Evolutionary conservation across 352 stramenopile genomes (phyloP), one percentile per base, ranked within the genome.

Genomic region (Pythium apleroticum): DNA sequence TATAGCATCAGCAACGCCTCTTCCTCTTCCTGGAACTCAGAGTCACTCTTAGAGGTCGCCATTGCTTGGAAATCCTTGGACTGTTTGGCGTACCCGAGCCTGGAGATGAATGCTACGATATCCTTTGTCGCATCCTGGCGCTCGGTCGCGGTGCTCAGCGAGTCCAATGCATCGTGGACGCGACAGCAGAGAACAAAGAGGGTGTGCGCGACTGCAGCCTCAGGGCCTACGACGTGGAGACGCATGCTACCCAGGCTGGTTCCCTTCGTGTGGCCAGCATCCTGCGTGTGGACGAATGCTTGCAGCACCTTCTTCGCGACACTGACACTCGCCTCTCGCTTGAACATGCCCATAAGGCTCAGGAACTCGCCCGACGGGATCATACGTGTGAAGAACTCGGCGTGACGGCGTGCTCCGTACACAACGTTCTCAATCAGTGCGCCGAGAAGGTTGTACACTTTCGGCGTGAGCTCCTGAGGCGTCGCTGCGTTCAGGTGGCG

Each of bases 1-100:
- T 96, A 96, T 17, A 97, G 71, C 74, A 90, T 84, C 22, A 97
- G 65, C 24, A 97, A 64, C 22, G 82, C 84, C 46, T 97, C 89
- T 52, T 93, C 72, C 25, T 96, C 86, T 39, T 92, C 82, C 19
- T 89, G 55, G 6, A 69, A 24, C 39, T 74, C 37, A 24, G 56
- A 53, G 10, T 73, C 66, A 15, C 30, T 58, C 22, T 28, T 57
- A n/a, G 49, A 17, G 8, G 35, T 64, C 19, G 14, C 3, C 0
- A 35, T 35, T 12, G 20, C 3, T n/a, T 60, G 5, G 49, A 37
- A 10, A 20, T 53, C 11, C 55, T 61, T 11, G 52, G 20, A 20
- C 50, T 60, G 41, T 57, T 60, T 57, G 0, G 60, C 62, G 24
- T 74, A 74, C 10, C 86, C 86, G 24, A 95, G 73, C 9, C 83